Conservation (phyloP, 805 yeast genomes). For the Candida sphagnicola region DNA sequence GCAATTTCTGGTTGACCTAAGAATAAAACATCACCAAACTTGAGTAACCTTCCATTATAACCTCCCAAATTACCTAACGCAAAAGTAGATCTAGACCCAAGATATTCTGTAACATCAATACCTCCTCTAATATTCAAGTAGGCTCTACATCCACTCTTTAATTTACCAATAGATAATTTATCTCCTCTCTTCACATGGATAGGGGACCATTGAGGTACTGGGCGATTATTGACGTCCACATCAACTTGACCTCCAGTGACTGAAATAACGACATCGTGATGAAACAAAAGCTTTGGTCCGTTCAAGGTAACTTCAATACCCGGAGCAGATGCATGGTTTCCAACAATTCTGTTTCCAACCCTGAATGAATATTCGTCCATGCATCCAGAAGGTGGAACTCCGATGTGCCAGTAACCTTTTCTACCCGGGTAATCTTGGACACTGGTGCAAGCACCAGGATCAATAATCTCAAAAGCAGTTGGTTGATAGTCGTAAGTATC, state of each 20-base stretch:
- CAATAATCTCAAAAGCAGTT: constrained; percentile 74
- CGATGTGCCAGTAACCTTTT: constrained; percentile 79
- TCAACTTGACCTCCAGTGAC: constrained; percentile 82
- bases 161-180: constrained; percentile 74
- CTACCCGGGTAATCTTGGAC: constrained; percentile 98
- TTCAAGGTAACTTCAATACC: constrained; percentile 84
- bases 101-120: constrained; percentile 87
- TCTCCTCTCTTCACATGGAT: constrained; percentile 70
- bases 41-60: constrained; percentile 85
- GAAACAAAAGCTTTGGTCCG: constrained; percentile 87
- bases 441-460: constrained; percentile 78
- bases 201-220: constrained; percentile 68
- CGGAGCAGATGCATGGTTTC: constrained; percentile 77
- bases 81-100: constrained; percentile 95
- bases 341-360: constrained; percentile 85
- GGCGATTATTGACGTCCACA: constrained; percentile 59
- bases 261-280: constrained; percentile 71
- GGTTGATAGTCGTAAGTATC: constrained; percentile 79
- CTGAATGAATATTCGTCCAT: constrained; percentile 94
- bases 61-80: constrained; percentile 95
- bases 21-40: constrained; percentile 88
- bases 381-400: constrained; percentile 98
- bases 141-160: constrained; percentile 80
- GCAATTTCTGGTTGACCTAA: constrained; percentile 72
- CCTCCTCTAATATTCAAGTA: constrained; percentile 91